Evolutionary conservation across 306 rosid genomes (phyloP).

Genomic region (Fagus crenata): DNA sequence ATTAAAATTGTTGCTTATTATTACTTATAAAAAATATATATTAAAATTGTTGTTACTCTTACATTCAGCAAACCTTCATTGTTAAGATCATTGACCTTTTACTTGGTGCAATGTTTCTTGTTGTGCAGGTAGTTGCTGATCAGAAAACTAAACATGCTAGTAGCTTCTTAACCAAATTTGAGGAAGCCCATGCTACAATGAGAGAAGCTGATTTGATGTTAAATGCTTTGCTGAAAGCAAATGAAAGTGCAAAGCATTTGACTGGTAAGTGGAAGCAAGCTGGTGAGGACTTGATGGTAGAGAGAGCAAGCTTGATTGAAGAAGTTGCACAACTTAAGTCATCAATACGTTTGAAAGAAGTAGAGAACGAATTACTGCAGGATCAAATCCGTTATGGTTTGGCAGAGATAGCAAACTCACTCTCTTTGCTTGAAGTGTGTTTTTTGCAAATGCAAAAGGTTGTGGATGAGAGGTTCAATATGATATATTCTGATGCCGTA

Average conservation of each 20-base stretch:
- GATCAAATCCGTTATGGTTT: slow-evolving; percentile 49
- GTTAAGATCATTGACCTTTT: slow-evolving; percentile 23
- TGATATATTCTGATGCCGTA: slow-evolving; percentile 47
- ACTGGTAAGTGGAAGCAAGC: slow-evolving; percentile 62
- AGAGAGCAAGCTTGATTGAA: slow-evolving; percentile 56
- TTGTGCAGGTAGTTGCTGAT: slow-evolving; percentile 48
- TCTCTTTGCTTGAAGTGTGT: slow-evolving; percentile 58
- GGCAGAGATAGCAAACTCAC: slow-evolving; percentile 54
- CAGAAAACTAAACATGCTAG: slow-evolving; percentile 34
- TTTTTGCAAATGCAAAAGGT: slow-evolving; percentile 61
- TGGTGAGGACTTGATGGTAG: slow-evolving; percentile 57
- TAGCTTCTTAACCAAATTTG: slow-evolving; percentile 59
- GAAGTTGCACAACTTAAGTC: slow-evolving; percentile 62
- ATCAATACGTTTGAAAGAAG: slow-evolving; percentile 50
- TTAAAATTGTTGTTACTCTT: slow-evolving; percentile 2
- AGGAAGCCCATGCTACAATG: slow-evolving; percentile 66
- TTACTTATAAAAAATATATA: too few relatives aligned
- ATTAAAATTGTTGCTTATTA: too few relatives aligned
- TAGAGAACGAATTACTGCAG: slow-evolving; percentile 51
- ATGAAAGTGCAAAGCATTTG: slow-evolving; percentile 68
- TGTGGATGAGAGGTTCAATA: slow-evolving; percentile 49
- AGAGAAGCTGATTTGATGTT: slow-evolving; percentile 79
- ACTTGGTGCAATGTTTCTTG: slow-evolving; percentile 28
- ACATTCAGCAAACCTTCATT: slow-evolving; percentile 6
- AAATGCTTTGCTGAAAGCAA: slow-evolving; percentile 76